These are phyloP conservation scores for Globisporangium cederbergense DNA, from an alignment of 352 stramenopile genomes.

Conservation along the genomic window DNA sequence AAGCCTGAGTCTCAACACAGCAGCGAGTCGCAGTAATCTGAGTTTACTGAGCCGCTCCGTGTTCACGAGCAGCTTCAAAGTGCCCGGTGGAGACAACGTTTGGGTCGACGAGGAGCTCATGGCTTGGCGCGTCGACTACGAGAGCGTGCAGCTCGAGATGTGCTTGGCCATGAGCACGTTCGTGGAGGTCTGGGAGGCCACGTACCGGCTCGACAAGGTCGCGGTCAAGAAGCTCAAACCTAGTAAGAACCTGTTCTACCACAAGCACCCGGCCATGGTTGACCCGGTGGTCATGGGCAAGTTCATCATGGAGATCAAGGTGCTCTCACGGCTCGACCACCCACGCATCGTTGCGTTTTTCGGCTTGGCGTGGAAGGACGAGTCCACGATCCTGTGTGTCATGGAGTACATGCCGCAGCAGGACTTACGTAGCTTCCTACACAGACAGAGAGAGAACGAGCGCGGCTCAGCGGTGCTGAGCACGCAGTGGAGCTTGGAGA, in stretches of 20 bases:
- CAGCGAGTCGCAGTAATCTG: not conserved
- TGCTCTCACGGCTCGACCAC: constrained; percentile 46
- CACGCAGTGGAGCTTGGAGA: constrained; percentile 27
- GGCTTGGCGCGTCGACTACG: constrained; percentile 36
- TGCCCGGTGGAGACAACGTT: not conserved
- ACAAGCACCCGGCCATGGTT: constrained; percentile 20
- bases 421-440: constrained; percentile 27
- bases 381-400: constrained; percentile 30
- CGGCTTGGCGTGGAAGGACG: constrained; percentile 35
- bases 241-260: constrained; percentile 20
- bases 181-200: constrained; percentile 38
- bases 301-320: constrained; percentile 50
- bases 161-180: constrained; percentile 28
- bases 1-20: constrained; percentile 4
- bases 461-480: not conserved
- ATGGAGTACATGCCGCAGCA: constrained; percentile 49
- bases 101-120: constrained; percentile 40
- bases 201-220: constrained; percentile 36
- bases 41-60: constrained; percentile 5
- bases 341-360: constrained; percentile 52
- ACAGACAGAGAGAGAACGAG: constrained; percentile 8
- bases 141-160: constrained; percentile 23
- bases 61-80: constrained; percentile 13
- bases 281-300: constrained; percentile 31
- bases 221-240: constrained; percentile 37